A percentile compares a stretch with the other conserved stretches of the same genome.
phyloP scores from a whole-genome alignment of 73 alveolate species.

The Paramecium pentaurelia region DNA sequence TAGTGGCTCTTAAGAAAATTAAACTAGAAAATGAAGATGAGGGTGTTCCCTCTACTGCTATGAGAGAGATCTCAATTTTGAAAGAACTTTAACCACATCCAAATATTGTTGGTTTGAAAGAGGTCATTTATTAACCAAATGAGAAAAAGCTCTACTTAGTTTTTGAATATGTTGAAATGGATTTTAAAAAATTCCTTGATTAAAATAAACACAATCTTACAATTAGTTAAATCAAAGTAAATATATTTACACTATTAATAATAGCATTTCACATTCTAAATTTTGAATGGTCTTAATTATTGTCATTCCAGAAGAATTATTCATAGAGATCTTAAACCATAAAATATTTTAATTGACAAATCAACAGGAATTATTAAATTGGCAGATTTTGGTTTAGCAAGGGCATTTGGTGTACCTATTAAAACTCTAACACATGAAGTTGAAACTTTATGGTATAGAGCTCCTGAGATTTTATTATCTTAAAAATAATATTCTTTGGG shows the following conservation, averaged over 20 bases:
- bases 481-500: constrained; percentile 83
- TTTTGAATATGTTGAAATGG: constrained; percentile 82
- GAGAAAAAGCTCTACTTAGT: constrained; percentile 75
- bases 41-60: constrained; percentile 95
- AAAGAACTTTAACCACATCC: constrained; percentile 81
- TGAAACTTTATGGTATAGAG: constrained; percentile 96
- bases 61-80: constrained; percentile 84
- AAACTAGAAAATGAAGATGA: constrained; percentile 88
- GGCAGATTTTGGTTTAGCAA: constrained; percentile 94
- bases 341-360: constrained; percentile 74
- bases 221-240: constrained; percentile 46
- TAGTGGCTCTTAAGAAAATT: constrained; percentile 91
- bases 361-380: constrained; percentile 76
- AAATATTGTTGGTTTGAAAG: constrained; percentile 79
- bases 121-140: constrained; percentile 54
- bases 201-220: constrained; percentile 56
- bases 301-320: constrained; percentile 83
- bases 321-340: constrained; percentile 90
- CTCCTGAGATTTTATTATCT: constrained; percentile 91
- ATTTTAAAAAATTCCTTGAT: constrained; percentile 70
- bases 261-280: constrained; percentile 76
- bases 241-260: background rate
- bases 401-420: constrained; percentile 92
- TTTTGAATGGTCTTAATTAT: constrained; percentile 74
- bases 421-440: constrained; percentile 91